phyloP scores from a whole-genome alignment of 257 asterid species.

The Craterostigma plantagineum region DNA sequence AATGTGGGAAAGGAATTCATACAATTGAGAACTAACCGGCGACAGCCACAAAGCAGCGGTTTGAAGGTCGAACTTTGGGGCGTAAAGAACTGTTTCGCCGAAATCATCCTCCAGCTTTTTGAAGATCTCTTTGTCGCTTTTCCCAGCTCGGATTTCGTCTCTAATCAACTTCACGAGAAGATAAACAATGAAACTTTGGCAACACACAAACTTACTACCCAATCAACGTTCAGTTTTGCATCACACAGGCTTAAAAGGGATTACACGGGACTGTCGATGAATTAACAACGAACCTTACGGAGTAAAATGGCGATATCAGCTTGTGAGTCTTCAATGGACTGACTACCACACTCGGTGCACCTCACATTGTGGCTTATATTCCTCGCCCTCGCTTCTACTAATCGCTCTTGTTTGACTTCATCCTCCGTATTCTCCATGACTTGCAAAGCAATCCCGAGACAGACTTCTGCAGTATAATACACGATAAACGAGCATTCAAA shows the following conservation, averaged over 20 bases:
- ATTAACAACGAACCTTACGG: background rate
- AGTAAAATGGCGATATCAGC: slow-evolving; percentile 60
- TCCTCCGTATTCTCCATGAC: slow-evolving; percentile 51
- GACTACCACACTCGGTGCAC: slow-evolving; percentile 95
- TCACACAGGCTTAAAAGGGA: too few species aligned
- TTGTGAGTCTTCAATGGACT: slow-evolving; percentile 92
- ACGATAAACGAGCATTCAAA: too few species aligned
- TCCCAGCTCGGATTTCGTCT: slow-evolving; percentile 60
- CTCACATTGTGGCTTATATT: slow-evolving; percentile 87
- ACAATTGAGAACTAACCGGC: slow-evolving; percentile 40
- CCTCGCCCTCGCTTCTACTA: slow-evolving; percentile 81
- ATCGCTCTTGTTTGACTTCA: slow-evolving; percentile 31
- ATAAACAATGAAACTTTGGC: background rate
- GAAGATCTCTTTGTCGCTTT: slow-evolving; percentile 71
- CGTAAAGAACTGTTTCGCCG: slow-evolving; percentile 84
- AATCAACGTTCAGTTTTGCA: too few species aligned
- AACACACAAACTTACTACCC: background rate
- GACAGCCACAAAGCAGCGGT: slow-evolving; percentile 89
- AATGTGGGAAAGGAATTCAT: background rate
- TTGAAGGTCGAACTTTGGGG: slow-evolving; percentile 84
- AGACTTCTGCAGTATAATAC: background rate
- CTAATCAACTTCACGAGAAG: slow-evolving; percentile 40
- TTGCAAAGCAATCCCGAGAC: background rate
- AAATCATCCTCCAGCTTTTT: slow-evolving; percentile 73
- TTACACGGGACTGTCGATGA: too few species aligned